Evolutionary conservation across 495 filamentous ascomycete species (phyloP), one percentile per base, ranked within the genome.

Genomic region (Tuber aestivum): DNA sequence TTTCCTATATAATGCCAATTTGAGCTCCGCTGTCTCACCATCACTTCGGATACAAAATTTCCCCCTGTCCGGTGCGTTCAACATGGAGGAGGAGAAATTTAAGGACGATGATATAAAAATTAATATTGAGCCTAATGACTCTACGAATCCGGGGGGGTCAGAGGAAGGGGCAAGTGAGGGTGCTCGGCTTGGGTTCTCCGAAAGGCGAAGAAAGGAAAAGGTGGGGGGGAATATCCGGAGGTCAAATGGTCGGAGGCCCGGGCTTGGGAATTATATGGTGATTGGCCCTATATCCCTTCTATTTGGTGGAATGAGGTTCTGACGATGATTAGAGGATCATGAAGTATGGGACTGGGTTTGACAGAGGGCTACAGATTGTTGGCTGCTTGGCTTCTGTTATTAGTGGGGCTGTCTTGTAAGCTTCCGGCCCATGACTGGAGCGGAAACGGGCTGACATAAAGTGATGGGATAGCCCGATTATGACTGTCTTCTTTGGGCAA

Each of bases 401-500:
- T 1, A 72, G 71, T 18, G 79, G 79, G 1, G 69, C 74, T 23
- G 71, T 78, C 3, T 79, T 74, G 79, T 80, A 74, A 69, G 79
- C 77, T 18, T 45, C 38, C n/a, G 27, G 9, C 35, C 10, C 37
- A 50, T 61, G 21, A 18, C 23, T 0, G 4, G 2, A 1, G 23
- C 23, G 41, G 8, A 3, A 5, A 40, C 23, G 45, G 27, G 42
- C 65, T 78, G 21, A 75, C 48, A 6, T 14, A 20, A 48, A 16
- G 18, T 16, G 23, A 10, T 35, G 7, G 41, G 44, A 41, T 45
- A 80, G 79, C n/a, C 83, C 84, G 5, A 27, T 84, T 12, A 81
- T 84, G 75, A 83, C 83, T 35, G 61, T 85, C 40, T 74, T 84
- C 23, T 84, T 85, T 41, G 84, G 84, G 41, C 27, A 68, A 8